These are phyloP conservation scores for Musa acuminata DNA, from an alignment of 176 grass and related monocot genomes.

Conservation along the genomic window DNA sequence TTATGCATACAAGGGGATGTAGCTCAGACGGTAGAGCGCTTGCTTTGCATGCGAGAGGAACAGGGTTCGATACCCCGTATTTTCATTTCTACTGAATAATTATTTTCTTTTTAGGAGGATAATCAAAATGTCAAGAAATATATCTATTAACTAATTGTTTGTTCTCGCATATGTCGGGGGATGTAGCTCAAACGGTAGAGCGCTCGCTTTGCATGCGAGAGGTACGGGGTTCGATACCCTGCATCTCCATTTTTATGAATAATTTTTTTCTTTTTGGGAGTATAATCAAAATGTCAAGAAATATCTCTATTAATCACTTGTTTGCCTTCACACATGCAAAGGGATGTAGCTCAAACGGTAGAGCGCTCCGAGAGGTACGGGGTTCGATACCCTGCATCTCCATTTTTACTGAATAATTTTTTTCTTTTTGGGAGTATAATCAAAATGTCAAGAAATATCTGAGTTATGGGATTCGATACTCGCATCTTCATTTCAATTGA, in stretches of 20 bases:
- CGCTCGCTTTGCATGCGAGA: constrained; percentile 99
- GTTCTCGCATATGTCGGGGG: not conserved
- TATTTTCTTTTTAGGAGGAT: too few species aligned
- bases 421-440: too few species aligned
- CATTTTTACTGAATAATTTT: not conserved
- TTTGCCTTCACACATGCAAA: not conserved
- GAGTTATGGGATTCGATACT: too few species aligned
- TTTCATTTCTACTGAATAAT: too few species aligned
- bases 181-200: constrained; percentile 99
- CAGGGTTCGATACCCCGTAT: constrained; percentile 96
- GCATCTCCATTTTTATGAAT: constrained; percentile 41
- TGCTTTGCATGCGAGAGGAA: constrained; percentile 98
- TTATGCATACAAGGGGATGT: too few species aligned
- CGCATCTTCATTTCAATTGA: too few species aligned
- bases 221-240: constrained; percentile 98
- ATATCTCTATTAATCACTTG: too few species aligned
- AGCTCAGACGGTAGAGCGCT: constrained; percentile 97
- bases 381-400: constrained; percentile 97
- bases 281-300: too few species aligned
- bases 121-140: too few species aligned
- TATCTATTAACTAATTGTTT: too few species aligned
- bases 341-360: constrained; percentile 96
- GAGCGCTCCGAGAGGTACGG: constrained; percentile 96
- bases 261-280: too few species aligned
- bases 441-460: too few species aligned